These are phyloP conservation scores for Clavariopsis aquatica DNA, from an alignment of 495 filamentous ascomycete species.

Conservation along the genomic window DNA sequence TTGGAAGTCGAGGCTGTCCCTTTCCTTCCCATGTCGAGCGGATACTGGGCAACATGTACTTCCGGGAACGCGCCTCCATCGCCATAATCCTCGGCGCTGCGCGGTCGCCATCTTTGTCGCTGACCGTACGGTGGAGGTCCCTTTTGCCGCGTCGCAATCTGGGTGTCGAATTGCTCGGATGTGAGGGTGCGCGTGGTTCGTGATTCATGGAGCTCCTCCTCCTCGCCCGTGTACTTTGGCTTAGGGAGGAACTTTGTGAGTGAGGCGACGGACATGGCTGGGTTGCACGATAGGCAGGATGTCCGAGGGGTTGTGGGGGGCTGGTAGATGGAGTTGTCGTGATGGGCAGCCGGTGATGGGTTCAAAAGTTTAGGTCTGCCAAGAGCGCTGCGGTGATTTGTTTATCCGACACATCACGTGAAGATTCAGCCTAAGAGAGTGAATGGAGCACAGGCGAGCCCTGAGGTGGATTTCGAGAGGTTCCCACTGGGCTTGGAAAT, in stretches of 20 bases:
- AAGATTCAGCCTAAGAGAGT: too few species aligned
- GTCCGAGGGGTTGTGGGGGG: background rate
- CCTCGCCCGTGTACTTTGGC: slow-evolving; percentile 83
- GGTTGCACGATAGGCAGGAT: background rate
- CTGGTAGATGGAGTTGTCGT: background rate
- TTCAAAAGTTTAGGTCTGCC: background rate
- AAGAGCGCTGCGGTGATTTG: background rate
- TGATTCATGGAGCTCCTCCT: slow-evolving; percentile 71
- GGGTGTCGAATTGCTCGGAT: slow-evolving; percentile 76
- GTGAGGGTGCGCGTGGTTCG: slow-evolving; percentile 78
- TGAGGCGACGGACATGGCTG: slow-evolving; percentile 53
- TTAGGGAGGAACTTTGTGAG: slow-evolving; percentile 83
- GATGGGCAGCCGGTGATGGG: background rate
- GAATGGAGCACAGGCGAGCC: too few species aligned
- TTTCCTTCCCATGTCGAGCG: slow-evolving; percentile 90
- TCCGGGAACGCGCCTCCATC: slow-evolving; percentile 97
- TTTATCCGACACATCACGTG: background rate
- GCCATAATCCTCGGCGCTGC: slow-evolving; percentile 84
- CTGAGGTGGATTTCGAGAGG: too few species aligned
- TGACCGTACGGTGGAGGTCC: slow-evolving; percentile 87
- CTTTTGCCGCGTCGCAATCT: slow-evolving; percentile 77
- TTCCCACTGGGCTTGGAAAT: too few species aligned
- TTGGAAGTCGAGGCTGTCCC: slow-evolving; percentile 69
- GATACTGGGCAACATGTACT: slow-evolving; percentile 91
- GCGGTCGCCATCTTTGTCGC: slow-evolving; percentile 83